These are phyloP conservation scores for Sclerospora graminicola DNA, from an alignment of 352 stramenopile species.

Conservation along the genomic window DNA sequence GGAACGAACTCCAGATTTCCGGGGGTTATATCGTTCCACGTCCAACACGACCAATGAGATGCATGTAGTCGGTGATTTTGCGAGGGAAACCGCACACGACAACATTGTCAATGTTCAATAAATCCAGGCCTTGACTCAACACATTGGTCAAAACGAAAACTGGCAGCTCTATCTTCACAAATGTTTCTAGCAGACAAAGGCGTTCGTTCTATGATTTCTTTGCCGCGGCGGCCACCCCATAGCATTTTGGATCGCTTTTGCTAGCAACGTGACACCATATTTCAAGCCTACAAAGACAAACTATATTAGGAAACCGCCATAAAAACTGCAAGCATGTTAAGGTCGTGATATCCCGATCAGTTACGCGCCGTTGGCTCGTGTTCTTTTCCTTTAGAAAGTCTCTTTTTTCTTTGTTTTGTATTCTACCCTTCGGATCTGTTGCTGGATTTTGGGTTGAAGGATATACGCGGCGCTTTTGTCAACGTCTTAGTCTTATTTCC, in stretches of 20 bases:
- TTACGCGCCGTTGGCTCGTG: slow-evolving; percentile 38
- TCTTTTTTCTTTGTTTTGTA: slow-evolving; percentile 51
- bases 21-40: slow-evolving; percentile 30
- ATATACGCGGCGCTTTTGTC: slow-evolving; percentile 1
- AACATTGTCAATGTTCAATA: slow-evolving; percentile 52
- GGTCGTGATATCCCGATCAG: too few relatives aligned
- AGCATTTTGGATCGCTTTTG: slow-evolving; percentile 40
- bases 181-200: slow-evolving; percentile 41
- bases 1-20: slow-evolving; percentile 30
- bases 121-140: slow-evolving; percentile 59
- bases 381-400: slow-evolving; percentile 19
- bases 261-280: slow-evolving; percentile 47
- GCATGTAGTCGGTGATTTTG: slow-evolving; percentile 48
- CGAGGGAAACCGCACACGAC: slow-evolving; percentile 66
- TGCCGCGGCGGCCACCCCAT: slow-evolving; percentile 20
- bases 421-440: slow-evolving; percentile 37
- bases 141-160: slow-evolving; percentile 63
- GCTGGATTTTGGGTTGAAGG: slow-evolving; percentile 24
- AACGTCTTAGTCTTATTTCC: neutral
- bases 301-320: slow-evolving; percentile 10
- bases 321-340: too few relatives aligned
- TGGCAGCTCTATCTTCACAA: slow-evolving; percentile 34
- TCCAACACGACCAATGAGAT: slow-evolving; percentile 47
- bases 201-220: slow-evolving; percentile 54
- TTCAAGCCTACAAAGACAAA: slow-evolving; percentile 69